A percentile compares a stretch with the other conserved stretches of the same genome.
These are phyloP conservation scores for Fusarium drepaniforme DNA, from an alignment of 2,329 filamentous ascomycete species.

Conservation along the genomic window DNA sequence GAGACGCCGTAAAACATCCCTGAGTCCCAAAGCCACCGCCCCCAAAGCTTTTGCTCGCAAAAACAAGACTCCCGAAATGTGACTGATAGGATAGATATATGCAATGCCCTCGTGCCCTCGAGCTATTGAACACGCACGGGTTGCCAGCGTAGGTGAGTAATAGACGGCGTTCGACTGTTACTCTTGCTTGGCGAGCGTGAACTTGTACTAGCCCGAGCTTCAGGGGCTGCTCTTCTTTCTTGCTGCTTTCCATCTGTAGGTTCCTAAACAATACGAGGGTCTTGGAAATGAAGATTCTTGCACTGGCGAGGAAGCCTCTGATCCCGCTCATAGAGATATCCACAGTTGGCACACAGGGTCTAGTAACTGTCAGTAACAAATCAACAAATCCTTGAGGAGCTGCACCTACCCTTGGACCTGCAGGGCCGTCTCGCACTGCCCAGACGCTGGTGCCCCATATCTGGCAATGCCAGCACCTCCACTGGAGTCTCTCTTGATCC, in stretches of 20 bases:
- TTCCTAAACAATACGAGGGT: conserved; percentile 49
- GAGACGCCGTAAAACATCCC: conserved; percentile 44
- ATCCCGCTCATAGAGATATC: conserved; percentile 88
- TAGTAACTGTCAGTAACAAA: conserved; percentile 50
- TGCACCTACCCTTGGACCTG: conserved; percentile 80
- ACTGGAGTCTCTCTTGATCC: conserved; percentile 83
- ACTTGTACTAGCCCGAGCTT: conserved; percentile 2
- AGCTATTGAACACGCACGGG: conserved; percentile 3
- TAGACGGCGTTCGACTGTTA: conserved; percentile 6
- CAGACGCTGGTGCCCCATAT: conserved; percentile 93
- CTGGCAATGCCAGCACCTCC: conserved; percentile 90
- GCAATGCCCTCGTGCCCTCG: conserved; percentile 19
- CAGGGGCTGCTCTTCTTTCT: conserved; percentile 24
- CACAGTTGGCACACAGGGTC: conserved; percentile 95
- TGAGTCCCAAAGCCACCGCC: conserved; percentile 34
- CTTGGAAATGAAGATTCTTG: conserved; percentile 54
- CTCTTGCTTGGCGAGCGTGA: conserved; percentile 22
- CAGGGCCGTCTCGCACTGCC: conserved; percentile 93
- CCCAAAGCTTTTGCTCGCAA: conserved; percentile 45
- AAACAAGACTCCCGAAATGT: conserved; percentile 40
- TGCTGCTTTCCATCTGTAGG: conserved; percentile 33
- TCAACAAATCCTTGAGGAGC: neutral
- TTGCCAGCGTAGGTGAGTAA: conserved; percentile 3
- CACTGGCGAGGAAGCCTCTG: conserved; percentile 76
- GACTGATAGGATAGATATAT: conserved; percentile 18